Evolutionary conservation across 768 basidiomycete species (phyloP), one percentile per base, ranked within the genome.

Genomic region (Cystofilobasidium capitatum): DNA sequence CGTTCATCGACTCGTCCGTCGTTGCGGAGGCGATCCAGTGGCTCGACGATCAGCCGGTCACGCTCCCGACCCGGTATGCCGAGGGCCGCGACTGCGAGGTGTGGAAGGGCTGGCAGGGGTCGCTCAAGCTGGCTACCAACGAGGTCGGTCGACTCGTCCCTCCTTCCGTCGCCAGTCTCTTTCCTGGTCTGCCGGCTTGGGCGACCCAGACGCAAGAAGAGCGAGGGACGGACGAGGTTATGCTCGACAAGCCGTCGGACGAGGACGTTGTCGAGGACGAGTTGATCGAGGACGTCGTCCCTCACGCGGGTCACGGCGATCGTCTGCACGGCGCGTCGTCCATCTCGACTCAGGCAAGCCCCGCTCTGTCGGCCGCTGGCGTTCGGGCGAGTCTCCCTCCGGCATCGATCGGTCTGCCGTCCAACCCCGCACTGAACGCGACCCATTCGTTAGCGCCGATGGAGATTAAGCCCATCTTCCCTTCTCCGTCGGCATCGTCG

Each of bases 71-170:
- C 1, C 39, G 63, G 0, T 77, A 73, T 62, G 74, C 72, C 12
- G 70, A 75, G 54, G 51, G 58, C 9, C 72, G 62, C 8, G 75
- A 77, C 58, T 71, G 74, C 10, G 71, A 69, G n/a, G 69, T 74
- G 20, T 77, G 76, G 76, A 69, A 70, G 39, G 63, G 69, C 7
- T 75, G 75, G 74, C 62, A 64, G n/a, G 75, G 74, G 2, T 62
- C 70, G 16, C 61, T 77, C 39, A 72, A 68, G 10, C 72, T 75
- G 9, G 73, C 74, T 1, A 58, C 31, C 40, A 69, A 73, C 37
- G 75, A 75, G 58, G 71, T 70, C 3, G 71, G 71, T 37, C 70
- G 73, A 9, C 70, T 76, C 22, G 72, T 77, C 13, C 76, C 76
- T 3, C 14, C 59, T 0, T 29, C 60, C 2, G 72, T 76, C 20